These are phyloP conservation scores for Suaeda aralocaspica DNA, from an alignment of 148 eudicot species.

Conservation along the genomic window DNA sequence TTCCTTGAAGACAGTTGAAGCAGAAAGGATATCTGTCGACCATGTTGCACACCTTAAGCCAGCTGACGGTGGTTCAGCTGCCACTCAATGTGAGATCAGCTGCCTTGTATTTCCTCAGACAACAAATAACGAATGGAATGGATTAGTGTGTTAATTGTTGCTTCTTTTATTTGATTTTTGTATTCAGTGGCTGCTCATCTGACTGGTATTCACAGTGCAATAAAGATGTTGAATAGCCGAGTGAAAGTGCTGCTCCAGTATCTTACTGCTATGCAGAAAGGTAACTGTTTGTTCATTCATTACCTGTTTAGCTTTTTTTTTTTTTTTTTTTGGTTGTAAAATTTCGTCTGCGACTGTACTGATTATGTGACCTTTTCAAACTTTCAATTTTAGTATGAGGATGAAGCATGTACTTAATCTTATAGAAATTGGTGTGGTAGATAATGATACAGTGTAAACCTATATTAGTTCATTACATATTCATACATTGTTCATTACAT, in stretches of 20 bases:
- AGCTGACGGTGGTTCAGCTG: conserved; percentile 98
- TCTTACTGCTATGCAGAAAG: conserved; percentile 89
- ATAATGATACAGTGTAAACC: neutral
- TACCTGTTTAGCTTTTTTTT: neutral
- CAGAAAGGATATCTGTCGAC: conserved; percentile 93
- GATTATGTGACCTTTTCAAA: too few relatives aligned
- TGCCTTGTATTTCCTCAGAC: conserved; percentile 3
- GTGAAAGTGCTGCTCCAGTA: conserved; percentile 86
- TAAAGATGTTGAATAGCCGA: conserved; percentile 93
- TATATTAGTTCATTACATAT: neutral
- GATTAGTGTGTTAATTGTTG: neutral
- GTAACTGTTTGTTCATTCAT: conserved; percentile 27
- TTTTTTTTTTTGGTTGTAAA: too few relatives aligned
- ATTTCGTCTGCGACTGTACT: too few relatives aligned
- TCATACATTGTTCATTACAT: neutral
- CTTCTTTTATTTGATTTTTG: conserved; percentile 1
- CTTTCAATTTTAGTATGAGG: neutral
- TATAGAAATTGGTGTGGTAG: neutral
- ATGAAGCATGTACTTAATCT: neutral
- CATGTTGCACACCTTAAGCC: conserved; percentile 99
- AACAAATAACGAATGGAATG: neutral
- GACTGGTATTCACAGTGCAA: conserved; percentile 94
- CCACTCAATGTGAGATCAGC: conserved; percentile 70
- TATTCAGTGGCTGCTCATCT: conserved; percentile 91
- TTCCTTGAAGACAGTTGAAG: conserved; percentile 79